Evolutionary conservation across 2,329 filamentous ascomycete species (phyloP).

Genomic region (Botrytis deweyae): DNA sequence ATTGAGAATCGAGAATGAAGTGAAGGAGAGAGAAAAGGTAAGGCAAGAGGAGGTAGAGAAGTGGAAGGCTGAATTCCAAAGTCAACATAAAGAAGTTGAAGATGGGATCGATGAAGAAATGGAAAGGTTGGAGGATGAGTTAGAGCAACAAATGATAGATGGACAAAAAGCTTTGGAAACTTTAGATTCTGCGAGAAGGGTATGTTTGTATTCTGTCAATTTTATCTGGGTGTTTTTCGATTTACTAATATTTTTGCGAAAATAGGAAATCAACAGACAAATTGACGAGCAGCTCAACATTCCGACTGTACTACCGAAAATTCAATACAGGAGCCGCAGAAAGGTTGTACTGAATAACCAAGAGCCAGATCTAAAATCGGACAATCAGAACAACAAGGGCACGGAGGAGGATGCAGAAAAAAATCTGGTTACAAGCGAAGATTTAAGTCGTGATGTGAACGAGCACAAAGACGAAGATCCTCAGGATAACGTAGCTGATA

Average conservation of each 20-base stretch:
- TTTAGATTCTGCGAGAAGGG: conserved; percentile 34
- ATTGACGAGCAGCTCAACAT: conserved; percentile 34
- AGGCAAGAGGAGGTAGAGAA: conserved; percentile 31
- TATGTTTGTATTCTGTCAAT: conserved; percentile 10
- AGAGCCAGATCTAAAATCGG: not conserved
- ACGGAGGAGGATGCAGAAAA: not conserved
- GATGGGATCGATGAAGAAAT: conserved; percentile 32
- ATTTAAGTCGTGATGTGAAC: not conserved
- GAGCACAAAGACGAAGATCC: not conserved
- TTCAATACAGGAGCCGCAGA: conserved; percentile 31
- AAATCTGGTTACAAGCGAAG: not conserved
- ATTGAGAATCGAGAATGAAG: conserved; percentile 21
- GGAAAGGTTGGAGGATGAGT: conserved; percentile 36
- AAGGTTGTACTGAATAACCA: conserved; percentile 22
- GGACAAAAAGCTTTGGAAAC: conserved; percentile 30
- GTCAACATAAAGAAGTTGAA: conserved; percentile 25
- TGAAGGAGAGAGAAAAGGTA: conserved; percentile 22
- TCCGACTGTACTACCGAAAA: conserved; percentile 32
- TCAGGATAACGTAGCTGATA: not conserved
- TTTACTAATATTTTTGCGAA: conserved; percentile 1
- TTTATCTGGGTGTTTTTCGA: not conserved
- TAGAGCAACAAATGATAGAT: conserved; percentile 32
- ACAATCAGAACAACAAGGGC: not conserved
- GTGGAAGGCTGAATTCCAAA: conserved; percentile 26
- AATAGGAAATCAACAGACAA: conserved; percentile 34